These are phyloP conservation scores for Claviceps sp. DNA, from an alignment of 2,329 filamentous ascomycete species.

Conservation along the genomic window DNA sequence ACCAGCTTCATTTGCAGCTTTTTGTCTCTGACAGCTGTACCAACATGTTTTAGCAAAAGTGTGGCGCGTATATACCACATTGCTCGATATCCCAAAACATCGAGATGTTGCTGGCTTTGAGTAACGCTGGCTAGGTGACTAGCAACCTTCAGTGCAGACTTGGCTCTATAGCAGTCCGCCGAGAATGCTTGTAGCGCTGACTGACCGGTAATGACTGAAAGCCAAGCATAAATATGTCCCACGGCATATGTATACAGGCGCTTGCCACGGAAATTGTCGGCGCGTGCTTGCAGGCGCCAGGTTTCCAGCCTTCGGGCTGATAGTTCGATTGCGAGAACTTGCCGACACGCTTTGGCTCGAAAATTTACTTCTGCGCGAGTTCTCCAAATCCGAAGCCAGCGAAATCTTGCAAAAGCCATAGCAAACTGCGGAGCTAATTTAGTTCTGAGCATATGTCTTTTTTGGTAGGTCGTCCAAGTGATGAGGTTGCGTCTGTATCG, in stretches of 20 bases:
- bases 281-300: conserved; percentile 22
- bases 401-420: conserved; percentile 10
- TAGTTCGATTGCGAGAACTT: conserved; percentile 10
- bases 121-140: not conserved
- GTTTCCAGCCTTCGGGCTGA: conserved; percentile 12
- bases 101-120: conserved; percentile 7
- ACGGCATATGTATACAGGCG: conserved; percentile 18
- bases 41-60: conserved; percentile 15
- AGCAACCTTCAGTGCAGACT: not conserved
- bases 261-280: conserved; percentile 20
- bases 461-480: not conserved
- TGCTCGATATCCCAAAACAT: conserved; percentile 13
- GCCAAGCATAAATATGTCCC: conserved; percentile 18
- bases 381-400: conserved; percentile 18
- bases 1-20: conserved; percentile 15
- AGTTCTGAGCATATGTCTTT: not conserved
- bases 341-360: conserved; percentile 13
- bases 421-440: conserved; percentile 8
- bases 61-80: conserved; percentile 20
- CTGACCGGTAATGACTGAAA: not conserved
- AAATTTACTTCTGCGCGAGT: conserved; percentile 16
- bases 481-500: not conserved
- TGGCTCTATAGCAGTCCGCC: not conserved
- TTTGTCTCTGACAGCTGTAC: conserved; percentile 12
- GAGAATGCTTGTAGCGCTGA: not conserved